Percentiles rank a stretch among this genome's conserved stretches.
phyloP scores from a whole-genome alignment of 2,329 filamentous ascomycete species.

The Onygenales sp. region DNA sequence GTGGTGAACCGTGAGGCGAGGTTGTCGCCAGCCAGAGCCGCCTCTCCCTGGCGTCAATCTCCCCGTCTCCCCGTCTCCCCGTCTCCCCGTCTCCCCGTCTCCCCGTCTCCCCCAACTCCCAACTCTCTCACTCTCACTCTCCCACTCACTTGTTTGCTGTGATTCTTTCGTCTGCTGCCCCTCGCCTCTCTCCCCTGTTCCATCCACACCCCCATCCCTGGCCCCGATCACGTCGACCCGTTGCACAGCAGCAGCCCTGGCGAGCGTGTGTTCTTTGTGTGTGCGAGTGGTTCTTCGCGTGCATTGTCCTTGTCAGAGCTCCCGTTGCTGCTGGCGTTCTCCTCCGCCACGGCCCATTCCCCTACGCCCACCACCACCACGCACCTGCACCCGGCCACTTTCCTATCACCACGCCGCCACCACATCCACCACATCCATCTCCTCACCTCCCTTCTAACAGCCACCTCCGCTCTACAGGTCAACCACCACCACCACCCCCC shows the following conservation, averaged over 20 bases:
- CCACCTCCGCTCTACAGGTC: too few relatives aligned
- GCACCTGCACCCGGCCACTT: too few relatives aligned
- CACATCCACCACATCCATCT: not conserved
- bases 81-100: not conserved
- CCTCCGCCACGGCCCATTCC: too few relatives aligned
- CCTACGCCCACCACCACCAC: too few relatives aligned
- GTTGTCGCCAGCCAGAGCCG: not conserved
- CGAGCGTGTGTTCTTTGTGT: too few relatives aligned
- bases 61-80: not conserved
- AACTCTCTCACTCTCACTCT: constrained; percentile 8
- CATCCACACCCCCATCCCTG: not conserved
- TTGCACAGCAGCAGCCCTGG: too few relatives aligned
- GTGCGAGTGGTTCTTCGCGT: too few relatives aligned
- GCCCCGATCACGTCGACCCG: too few relatives aligned
- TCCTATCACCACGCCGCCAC: not conserved
- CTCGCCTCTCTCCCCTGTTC: constrained; percentile 4
- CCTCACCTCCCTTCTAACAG: not conserved
- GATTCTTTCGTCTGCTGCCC: constrained; percentile 3
- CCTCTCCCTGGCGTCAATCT: not conserved
- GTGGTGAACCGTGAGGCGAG: not conserved
- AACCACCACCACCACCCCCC: too few relatives aligned
- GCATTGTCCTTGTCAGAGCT: too few relatives aligned
- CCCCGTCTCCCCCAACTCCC: not conserved
- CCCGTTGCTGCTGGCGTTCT: too few relatives aligned
- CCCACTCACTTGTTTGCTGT: too few relatives aligned